A percentile compares a stretch with the other conserved stretches of the same genome.
Conservation (phyloP, 441 rosid genomes). For the Erysimum pusillum region DNA sequence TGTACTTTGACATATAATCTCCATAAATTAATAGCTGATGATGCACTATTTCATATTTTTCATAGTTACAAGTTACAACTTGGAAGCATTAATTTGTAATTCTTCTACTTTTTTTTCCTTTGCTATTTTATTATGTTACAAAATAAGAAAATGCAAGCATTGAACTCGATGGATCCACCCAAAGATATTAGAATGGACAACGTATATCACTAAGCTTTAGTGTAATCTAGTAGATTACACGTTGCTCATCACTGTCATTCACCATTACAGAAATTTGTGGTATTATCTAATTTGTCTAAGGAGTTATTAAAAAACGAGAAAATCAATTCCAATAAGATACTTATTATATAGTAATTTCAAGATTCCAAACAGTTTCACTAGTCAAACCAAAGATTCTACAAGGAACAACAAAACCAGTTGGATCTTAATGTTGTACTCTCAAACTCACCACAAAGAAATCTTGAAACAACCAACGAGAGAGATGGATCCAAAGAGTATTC, state of each 20-base stretch:
- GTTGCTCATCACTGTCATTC: background rate
- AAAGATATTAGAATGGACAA: background rate
- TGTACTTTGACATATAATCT: background rate
- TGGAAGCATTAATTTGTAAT: background rate
- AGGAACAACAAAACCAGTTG: slow-evolving; percentile 1
- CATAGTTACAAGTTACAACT: no score
- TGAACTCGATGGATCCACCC: background rate
- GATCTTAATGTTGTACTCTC: background rate
- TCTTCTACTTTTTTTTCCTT: background rate
- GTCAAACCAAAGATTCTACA: slow-evolving; percentile 3
- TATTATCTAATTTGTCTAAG: background rate
- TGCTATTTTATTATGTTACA: background rate
- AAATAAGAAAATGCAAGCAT: slow-evolving; percentile 8
- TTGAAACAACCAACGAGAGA: slow-evolving; percentile 29
- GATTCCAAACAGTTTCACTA: background rate
- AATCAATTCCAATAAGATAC: background rate
- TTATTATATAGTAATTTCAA: background rate
- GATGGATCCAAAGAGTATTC: slow-evolving; percentile 22
- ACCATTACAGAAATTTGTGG: slow-evolving; percentile 9
- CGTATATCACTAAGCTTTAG: background rate
- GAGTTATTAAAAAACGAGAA: background rate
- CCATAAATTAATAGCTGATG: no score
- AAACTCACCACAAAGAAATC: slow-evolving; percentile 9
- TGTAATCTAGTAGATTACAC: background rate
- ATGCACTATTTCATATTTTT: no score